phyloP scores from a whole-genome alignment of 1,284 basidiomycete species.

The Hypsizygus ulmarius region DNA sequence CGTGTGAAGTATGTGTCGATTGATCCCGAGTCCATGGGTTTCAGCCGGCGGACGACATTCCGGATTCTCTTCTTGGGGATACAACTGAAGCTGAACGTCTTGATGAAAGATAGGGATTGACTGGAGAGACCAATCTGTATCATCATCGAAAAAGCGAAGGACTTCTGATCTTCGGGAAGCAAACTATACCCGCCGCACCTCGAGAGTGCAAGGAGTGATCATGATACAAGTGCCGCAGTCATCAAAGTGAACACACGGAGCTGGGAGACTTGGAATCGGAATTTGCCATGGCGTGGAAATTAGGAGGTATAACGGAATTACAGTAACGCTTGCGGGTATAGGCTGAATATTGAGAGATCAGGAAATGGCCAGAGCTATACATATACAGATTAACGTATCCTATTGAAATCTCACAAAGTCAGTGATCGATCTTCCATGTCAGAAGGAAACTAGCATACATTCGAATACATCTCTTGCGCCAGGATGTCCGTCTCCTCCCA shows the following conservation, averaged over 20 bases:
- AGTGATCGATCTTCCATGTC: conserved; percentile 13
- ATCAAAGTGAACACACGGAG: conserved; percentile 2
- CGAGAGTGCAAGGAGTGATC: conserved; percentile 24
- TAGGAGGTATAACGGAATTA: conserved; percentile 33
- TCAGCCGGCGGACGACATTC: neutral
- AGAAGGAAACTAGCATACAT: conserved; percentile 44
- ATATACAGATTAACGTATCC: conserved; percentile 75
- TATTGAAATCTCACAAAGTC: conserved; percentile 29
- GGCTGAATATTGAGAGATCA: conserved; percentile 24
- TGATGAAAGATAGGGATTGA: conserved; percentile 14
- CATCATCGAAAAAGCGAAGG: conserved; percentile 23
- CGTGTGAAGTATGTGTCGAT: too few species aligned
- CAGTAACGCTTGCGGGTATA: conserved; percentile 23
- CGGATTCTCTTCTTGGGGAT: conserved; percentile 15
- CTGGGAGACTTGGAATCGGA: conserved; percentile 9
- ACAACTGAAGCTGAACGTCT: conserved; percentile 9
- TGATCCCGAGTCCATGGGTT: neutral
- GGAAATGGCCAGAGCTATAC: conserved; percentile 66
- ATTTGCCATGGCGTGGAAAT: conserved; percentile 20
- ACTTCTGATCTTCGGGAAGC: conserved; percentile 32
- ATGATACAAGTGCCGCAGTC: conserved; percentile 6
- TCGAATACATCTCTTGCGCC: conserved; percentile 66
- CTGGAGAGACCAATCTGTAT: conserved; percentile 11
- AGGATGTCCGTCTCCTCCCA: conserved; percentile 74
- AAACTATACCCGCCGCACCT: conserved; percentile 27